These are phyloP conservation scores for Xylariaceae sp. DNA, from an alignment of 2,329 filamentous ascomycete species.

Conservation along the genomic window DNA sequence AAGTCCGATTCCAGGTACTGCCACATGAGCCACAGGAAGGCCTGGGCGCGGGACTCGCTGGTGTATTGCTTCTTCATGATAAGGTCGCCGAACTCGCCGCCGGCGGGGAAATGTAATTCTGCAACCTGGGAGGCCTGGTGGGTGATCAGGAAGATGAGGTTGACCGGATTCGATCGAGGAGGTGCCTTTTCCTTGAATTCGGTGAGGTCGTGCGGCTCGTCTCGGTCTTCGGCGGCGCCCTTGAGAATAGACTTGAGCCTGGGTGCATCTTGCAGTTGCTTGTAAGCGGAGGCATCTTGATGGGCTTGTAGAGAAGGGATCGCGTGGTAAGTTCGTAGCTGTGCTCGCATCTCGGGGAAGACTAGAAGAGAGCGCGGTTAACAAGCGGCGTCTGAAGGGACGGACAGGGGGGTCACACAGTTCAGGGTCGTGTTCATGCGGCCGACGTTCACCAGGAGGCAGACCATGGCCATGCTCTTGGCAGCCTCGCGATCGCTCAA, in stretches of 20 bases:
- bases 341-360: constrained; percentile 98
- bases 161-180: constrained; percentile 88
- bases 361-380: constrained; percentile 38
- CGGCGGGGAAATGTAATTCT: constrained; percentile 79
- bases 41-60: constrained; percentile 73
- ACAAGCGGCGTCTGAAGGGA: constrained; percentile 1
- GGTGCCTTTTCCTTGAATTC: constrained; percentile 63
- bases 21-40: constrained; percentile 98
- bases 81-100: constrained; percentile 89
- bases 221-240: constrained; percentile 82
- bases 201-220: constrained; percentile 76
- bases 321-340: constrained; percentile 93
- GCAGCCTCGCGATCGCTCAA: constrained; percentile 85
- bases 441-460: constrained; percentile 90
- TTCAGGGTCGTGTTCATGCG: constrained; percentile 99
- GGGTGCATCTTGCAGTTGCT: constrained; percentile 93
- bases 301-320: constrained; percentile 94
- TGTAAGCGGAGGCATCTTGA: constrained; percentile 93
- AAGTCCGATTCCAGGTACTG: constrained; percentile 98
- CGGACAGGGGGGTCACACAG: constrained; percentile 49
- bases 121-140: constrained; percentile 86
- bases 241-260: constrained; percentile 95
- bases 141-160: constrained; percentile 90
- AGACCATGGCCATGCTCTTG: constrained; percentile 99
- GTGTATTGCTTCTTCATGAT: constrained; percentile 84